Evolutionary conservation across 441 rosid genomes (phyloP).

Genomic region (Populus hybrid): DNA sequence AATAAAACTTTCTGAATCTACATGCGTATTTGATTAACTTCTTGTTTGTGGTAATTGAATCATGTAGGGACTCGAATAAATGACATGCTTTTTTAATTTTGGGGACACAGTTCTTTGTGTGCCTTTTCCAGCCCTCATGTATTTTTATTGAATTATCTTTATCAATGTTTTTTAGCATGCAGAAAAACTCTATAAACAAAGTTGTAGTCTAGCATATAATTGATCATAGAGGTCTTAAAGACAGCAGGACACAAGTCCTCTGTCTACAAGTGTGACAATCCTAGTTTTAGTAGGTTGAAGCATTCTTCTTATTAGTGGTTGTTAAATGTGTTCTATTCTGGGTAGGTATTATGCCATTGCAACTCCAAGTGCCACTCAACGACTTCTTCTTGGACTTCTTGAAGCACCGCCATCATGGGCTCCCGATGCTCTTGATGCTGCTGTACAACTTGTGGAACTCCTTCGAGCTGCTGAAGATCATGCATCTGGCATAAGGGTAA

Average conservation of each 20-base stretch:
- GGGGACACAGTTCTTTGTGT: neutral
- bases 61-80: conserved; percentile 1
- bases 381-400: too few relatives aligned
- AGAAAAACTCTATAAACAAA: neutral
- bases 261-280: conserved; percentile 8
- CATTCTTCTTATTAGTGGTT: neutral
- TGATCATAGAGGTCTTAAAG: conserved; percentile 6
- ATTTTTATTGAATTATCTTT: neutral
- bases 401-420: conserved; percentile 99
- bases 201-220: neutral
- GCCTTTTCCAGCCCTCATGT: neutral
- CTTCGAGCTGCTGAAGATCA: conserved; percentile 99
- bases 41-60: conserved; percentile 4
- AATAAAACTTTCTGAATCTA: neutral
- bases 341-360: conserved; percentile 94
- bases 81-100: neutral
- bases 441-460: conserved; percentile 99
- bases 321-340: conserved; percentile 10
- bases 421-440: conserved; percentile 99
- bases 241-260: neutral
- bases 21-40: neutral
- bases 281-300: neutral
- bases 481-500: conserved; percentile 95
- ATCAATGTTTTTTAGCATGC: neutral
- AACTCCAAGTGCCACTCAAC: conserved; percentile 99